Conservation (phyloP, 306 rosid genomes). For the Hippophae gyantsensis region DNA sequence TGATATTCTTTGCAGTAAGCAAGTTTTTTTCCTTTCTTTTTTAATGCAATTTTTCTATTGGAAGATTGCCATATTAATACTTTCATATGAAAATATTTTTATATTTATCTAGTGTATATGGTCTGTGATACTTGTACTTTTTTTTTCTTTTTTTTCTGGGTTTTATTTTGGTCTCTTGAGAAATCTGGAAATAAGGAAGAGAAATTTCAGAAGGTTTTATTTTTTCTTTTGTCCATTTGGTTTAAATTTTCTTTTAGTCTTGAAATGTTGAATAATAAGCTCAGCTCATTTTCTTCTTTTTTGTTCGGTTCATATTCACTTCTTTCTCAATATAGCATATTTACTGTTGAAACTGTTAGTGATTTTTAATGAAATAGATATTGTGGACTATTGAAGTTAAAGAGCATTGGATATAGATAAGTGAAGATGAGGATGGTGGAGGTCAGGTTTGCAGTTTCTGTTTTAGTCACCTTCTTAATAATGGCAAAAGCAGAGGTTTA, state of each 20-base stretch:
- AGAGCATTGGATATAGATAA: constrained; percentile 8
- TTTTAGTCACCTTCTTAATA: constrained; percentile 28
- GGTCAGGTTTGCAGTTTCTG: constrained; percentile 26
- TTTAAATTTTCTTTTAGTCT: neutral
- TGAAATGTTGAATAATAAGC: neutral
- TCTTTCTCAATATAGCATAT: constrained; percentile 7
- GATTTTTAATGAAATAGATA: constrained; percentile 42
- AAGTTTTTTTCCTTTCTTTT: neutral
- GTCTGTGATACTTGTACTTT: neutral
- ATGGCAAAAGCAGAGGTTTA: constrained; percentile 60
- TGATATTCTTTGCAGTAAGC: constrained; percentile 3
- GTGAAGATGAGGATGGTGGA: constrained; percentile 39
- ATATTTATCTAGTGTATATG: neutral
- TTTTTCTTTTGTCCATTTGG: neutral
- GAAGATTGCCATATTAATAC: neutral
- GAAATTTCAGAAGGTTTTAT: neutral
- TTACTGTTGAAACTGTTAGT: constrained; percentile 9
- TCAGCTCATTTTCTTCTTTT: neutral
- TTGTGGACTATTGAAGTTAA: constrained; percentile 28
- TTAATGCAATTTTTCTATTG: neutral
- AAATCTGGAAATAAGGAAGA: neutral
- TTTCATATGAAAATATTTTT: neutral
- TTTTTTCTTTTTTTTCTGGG: neutral
- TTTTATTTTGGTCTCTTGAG: neutral
- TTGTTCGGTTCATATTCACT: neutral